These are phyloP conservation scores for Cadophora sp. DNA, from an alignment of 2,329 filamentous ascomycete genomes.

Conservation along the genomic window DNA sequence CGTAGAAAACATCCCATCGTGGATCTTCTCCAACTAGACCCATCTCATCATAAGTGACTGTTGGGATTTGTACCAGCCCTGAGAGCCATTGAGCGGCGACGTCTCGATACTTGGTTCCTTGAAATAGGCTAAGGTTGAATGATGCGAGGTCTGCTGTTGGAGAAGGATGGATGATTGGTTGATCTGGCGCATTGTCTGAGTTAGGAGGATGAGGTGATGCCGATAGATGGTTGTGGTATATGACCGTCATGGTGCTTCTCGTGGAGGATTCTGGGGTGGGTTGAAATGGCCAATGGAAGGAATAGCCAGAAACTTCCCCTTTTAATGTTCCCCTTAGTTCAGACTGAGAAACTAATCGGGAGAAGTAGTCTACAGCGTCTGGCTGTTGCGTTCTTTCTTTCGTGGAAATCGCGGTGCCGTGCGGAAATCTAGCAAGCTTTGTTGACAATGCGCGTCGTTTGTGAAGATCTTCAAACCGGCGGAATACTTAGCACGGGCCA, in stretches of 20 bases:
- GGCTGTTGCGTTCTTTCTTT: too few relatives aligned
- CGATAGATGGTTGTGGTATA: neutral
- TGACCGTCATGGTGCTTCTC: neutral
- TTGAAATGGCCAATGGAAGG: too few relatives aligned
- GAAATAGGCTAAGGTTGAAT: slow-evolving; percentile 19
- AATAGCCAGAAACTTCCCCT: too few relatives aligned
- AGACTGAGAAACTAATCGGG: too few relatives aligned
- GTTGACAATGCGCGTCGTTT: too few relatives aligned
- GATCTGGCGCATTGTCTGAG: neutral
- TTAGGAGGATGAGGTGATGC: neutral
- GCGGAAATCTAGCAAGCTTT: too few relatives aligned
- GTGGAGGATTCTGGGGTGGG: too few relatives aligned
- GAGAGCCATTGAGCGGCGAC: slow-evolving; percentile 21
- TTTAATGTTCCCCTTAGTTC: too few relatives aligned
- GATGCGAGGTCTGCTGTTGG: slow-evolving; percentile 1
- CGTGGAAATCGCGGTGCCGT: too few relatives aligned
- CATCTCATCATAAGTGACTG: slow-evolving; percentile 63
- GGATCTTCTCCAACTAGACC: slow-evolving; percentile 59
- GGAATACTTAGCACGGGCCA: too few relatives aligned
- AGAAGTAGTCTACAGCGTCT: too few relatives aligned
- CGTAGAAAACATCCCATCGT: slow-evolving; percentile 61
- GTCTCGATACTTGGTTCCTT: slow-evolving; percentile 24
- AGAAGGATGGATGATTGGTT: slow-evolving; percentile 14
- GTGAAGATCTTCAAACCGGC: too few relatives aligned
- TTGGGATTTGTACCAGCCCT: slow-evolving; percentile 60